Base-by-base conservation (phyloP, 768 basidiomycete species). In the Psilocybe sp. region DNA sequence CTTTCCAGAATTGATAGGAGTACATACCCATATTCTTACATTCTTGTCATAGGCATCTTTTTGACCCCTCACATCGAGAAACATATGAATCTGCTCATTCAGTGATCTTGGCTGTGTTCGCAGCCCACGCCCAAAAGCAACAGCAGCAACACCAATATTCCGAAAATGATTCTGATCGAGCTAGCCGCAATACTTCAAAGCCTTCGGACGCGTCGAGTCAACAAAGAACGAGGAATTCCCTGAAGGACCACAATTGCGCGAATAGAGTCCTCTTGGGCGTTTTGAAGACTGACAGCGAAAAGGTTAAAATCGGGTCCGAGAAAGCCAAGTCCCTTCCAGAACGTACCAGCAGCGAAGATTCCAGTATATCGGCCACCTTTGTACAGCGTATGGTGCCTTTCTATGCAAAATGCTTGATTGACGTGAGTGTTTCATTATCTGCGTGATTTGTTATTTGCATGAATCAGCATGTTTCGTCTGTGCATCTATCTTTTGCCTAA, bases 1-100 rank as follows among this genome's bases (percentile, higher is more conserved):
- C 5, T 23, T n/a, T 50, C 16, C 23, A 9, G n/a, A 40, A n/a
- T n/a, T 28, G 12, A 2, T 2, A 13, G 15, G 15, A 44, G 35
- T 13, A 39, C 15, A n/a, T 32, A n/a, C 38, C 15, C 18, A 10
- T 35, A 5, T 37, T n/a, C 14, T 20, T n/a, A 40, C 43, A 44
- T 34, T 32, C 41, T 40, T 40, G 39, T 15, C 20, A 37, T 57
- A 91, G 89, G 14, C 78, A 86, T 61, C 72, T 92, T 23, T 74
- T 70, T 46, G 76, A 84, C 49, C 56, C 81, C 13, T 63, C 69
- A 5, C 73, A 89, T 55, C 81, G 87, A 32, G 87, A 92, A 55
- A 82, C 82, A n/a, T 94, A 83, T 58, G 92, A 95, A 64, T 87
- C 89, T 0, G 83, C 91, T 1, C 92, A 94, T 63, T 93, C 92